Evolutionary conservation across 495 filamentous ascomycete genomes (phyloP), one percentile per base, ranked within the genome.

Genomic region (Penicillium tannophilum): DNA sequence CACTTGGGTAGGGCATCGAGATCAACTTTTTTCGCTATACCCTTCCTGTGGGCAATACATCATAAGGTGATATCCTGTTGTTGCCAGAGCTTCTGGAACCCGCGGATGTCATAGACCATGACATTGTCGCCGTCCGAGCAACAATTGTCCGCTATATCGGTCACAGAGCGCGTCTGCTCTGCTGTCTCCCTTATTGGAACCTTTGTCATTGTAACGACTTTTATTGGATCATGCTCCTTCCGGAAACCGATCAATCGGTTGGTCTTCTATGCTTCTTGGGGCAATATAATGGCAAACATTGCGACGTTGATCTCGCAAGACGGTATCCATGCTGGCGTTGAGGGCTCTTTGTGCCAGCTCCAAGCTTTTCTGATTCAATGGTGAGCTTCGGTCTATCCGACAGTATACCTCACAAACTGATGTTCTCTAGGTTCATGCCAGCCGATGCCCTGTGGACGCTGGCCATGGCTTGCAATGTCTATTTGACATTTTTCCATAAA

Each of bases 401-500:
- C 6, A 20, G 9, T 20, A 9, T n/a, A 45, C 42, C 9, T 1
- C 3, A 12, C 9, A 9, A 19, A 1, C 43, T n/a, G n/a, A 45
- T 19, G 0, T 45, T 30, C 2, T 26, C 62, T 28, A 93, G 89
- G 83, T 91, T 92, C 57, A 77, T 79, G 72, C 75, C 89, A 2
- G 90, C 90, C 4, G 91, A 95, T 75, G 88, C 90, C 3, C 76
- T 87, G 43, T 92, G 89, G 89, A 88, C 88, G 1, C 78, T 93
- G 46, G 88, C 88, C 49, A 96, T 96, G 92, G 90, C 91, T 3
- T 79, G 88, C 57, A 96, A 96, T 65, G 91, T 96, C 59, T 91
- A 90, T 65, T 75, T 95, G 19, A 93, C 90, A 16, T 92, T 96
- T 63, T 94, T 93, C 71, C 81, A 81, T 62, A 86, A 87, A 59